Evolutionary conservation across 73 alveolate genomes (phyloP).

Genomic region (Tetrahymena thermophila): DNA sequence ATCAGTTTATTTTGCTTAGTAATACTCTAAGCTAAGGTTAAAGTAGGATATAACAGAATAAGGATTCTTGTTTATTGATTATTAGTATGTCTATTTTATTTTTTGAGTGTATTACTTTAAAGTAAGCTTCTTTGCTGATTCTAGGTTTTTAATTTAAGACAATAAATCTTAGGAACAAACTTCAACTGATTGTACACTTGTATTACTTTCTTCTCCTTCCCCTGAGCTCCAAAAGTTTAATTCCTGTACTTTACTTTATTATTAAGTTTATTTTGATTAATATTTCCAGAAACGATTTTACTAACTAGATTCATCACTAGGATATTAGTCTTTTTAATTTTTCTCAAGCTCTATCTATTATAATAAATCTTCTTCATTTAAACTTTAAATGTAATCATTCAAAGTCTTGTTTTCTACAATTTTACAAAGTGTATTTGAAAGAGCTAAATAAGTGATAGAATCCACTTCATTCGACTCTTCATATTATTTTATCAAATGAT

Average conservation of each 20-base stretch:
- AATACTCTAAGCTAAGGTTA: background rate
- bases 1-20: background rate
- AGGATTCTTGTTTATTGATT: background rate
- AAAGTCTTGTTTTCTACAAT: background rate
- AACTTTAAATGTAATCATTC: background rate
- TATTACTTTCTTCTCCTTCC: background rate
- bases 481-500: background rate
- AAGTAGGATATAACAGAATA: background rate
- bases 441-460: background rate
- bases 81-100: background rate
- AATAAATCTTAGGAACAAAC: background rate
- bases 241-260: background rate
- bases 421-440: background rate
- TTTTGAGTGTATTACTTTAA: background rate
- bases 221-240: background rate
- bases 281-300: no score
- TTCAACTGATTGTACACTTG: background rate
- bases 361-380: background rate
- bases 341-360: background rate
- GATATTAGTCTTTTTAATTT: background rate
- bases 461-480: background rate
- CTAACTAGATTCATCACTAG: background rate
- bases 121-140: background rate
- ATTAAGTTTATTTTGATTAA: background rate
- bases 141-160: background rate